A percentile compares a stretch with the other conserved stretches of the same genome.
Evolutionary conservation across 202 grass and related monocot species (phyloP).

Genomic region (Schoenoplectus triqueter): DNA sequence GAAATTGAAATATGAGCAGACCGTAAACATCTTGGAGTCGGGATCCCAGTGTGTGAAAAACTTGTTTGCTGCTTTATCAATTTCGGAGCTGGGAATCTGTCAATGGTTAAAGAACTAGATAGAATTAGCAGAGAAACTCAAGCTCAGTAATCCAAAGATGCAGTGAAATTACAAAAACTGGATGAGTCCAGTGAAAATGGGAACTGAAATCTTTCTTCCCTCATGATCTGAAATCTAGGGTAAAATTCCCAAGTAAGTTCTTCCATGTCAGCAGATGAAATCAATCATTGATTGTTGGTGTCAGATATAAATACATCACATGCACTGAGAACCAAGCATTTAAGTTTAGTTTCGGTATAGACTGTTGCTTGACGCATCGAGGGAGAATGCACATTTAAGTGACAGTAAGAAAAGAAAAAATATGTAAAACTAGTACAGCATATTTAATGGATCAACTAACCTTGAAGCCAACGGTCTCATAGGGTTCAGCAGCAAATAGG

Average conservation of each 20-base stretch:
- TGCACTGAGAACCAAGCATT: constrained; percentile 3
- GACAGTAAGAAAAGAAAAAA: not conserved
- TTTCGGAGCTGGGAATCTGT: constrained; percentile 90
- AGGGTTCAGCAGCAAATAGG: constrained; percentile 90
- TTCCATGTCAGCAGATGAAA: constrained; percentile 20
- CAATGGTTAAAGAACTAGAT: constrained; percentile 32
- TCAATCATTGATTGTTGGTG: constrained; percentile 12
- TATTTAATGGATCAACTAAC: constrained; percentile 38
- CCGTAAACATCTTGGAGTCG: constrained; percentile 87
- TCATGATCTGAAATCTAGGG: not conserved
- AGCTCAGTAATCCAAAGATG: not conserved
- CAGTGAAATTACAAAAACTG: not conserved
- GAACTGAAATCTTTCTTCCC: not conserved
- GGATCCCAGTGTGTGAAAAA: constrained; percentile 99
- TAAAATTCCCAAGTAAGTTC: not conserved
- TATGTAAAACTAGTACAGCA: not conserved
- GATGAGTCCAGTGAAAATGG: not conserved
- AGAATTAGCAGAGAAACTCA: constrained; percentile 14
- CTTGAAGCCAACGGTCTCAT: constrained; percentile 89
- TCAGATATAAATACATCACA: constrained; percentile 23
- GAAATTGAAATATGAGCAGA: constrained; percentile 41
- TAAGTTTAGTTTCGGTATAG: not conserved
- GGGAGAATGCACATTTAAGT: not conserved
- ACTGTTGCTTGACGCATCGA: not conserved
- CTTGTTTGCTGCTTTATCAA: constrained; percentile 82